Base-by-base conservation (phyloP, 2,329 filamentous ascomycete genomes). In the Exophiala xenobiotica region DNA sequence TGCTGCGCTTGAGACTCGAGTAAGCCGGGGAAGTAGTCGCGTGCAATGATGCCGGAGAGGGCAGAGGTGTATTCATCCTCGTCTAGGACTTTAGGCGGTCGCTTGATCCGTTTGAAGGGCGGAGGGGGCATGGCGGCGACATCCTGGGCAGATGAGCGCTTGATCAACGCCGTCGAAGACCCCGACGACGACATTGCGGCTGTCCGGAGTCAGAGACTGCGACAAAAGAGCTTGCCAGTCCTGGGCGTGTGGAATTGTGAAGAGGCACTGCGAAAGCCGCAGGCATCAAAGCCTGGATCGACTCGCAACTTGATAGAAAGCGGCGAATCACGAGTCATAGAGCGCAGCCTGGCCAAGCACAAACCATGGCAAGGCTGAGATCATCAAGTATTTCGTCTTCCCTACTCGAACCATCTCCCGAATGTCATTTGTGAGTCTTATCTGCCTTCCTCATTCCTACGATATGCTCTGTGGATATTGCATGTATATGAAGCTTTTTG, bases 21-120 rank as follows among this genome's bases (percentile, higher is more conserved):
- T 0, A 99, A 78, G 0, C 92, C 93, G 0, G 93, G 93, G 64
- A 97, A 99, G 75, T 95, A 99, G 75, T 99, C 93, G 59, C 93
- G 85, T 7, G 90, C 89, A 57, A 99, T 96, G 66, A 99, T 97
- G 61, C 93, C 86, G 0, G 91, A 96, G 22, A 99, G 78, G 1
- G 88, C 87, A 51, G 90, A 84, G 2, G 90, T 93, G 70, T 99
- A 99, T 46, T 87, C 84, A 61, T 99, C 92, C 76, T 99, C 93
- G 68, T 96, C 90, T 22, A 99, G 81, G 22, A 96, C 84, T 56
- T 86, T 87, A 56, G 86, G 84, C 0, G 93, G 93, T 46, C 93
- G 82, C 71, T 96, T 96, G 65, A 96, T 95, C 52, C 90, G 86
- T 69, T 96, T 97, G 35, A 85, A 77, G 0, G 83, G 79, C 3